Base-by-base conservation (phyloP, 495 filamentous ascomycete species). In the Hapsidospora chrysogenum region DNA sequence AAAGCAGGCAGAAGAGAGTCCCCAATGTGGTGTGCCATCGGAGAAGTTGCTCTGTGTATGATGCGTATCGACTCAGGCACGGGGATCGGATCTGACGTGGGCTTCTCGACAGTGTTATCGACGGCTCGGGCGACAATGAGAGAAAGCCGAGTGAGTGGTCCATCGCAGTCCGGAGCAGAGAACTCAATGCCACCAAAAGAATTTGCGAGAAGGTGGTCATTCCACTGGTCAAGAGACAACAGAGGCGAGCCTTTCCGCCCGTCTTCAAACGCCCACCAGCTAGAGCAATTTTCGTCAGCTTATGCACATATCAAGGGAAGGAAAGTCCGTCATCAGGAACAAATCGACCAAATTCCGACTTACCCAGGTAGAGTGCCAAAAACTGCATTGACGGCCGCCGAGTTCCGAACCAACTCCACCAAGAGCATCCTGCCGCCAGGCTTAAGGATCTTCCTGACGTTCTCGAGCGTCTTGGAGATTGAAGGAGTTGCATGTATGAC, bases 401-500 rank as follows among this genome's bases (percentile, higher is more conserved):
- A 41, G 38, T n/a, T 38, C 42, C 2, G 44, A 25, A 40, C 58
- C 3, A 57, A 9, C 32, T 46, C 47, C 14, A 36, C 17, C 2
- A 64, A 14, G 3, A 63, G n/a, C 2, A 67, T 19, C 31, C 50
- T 50, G 4, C 63, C 63, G 9, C 59, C 60, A 9, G 59, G 60
- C 23, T 64, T 67, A 9, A 76, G 40, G 0, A 76, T 45, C 17
- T 42, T 41, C 2, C 52, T 52, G 4, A 56, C 41, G 43, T 72
- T 61, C 1, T 21, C 20, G 13, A 77, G 29, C 0, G 54, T 63
- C 4, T 50, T 39, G 1, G 47, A 21, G 0, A 69, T 38, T 16
- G 37, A 41, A 0, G 31, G 30, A 0, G 68, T 72, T 1, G 64
- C 62, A 42, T 75, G 68, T 2, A 74, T 36, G 9, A 50, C 50